These are phyloP conservation scores for Mycosphaerella sp. DNA, from an alignment of 2,329 filamentous ascomycete species.

Conservation along the genomic window DNA sequence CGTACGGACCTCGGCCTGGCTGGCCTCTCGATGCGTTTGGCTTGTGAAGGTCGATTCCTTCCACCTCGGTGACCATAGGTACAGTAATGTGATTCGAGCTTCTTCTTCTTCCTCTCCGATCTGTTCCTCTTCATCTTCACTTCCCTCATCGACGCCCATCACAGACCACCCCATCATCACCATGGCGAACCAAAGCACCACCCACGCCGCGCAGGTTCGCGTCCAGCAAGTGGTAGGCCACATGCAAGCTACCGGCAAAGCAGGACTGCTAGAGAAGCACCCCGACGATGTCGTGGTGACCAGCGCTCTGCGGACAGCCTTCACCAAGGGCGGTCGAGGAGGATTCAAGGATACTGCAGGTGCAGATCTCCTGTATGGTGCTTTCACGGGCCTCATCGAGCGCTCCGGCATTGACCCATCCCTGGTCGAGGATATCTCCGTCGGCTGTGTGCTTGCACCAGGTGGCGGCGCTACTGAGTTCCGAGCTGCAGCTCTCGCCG, in stretches of 20 bases:
- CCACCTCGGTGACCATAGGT: neutral
- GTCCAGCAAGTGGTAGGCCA: slow-evolving; percentile 55
- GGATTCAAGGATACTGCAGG: slow-evolving; percentile 90
- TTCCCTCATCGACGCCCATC: neutral
- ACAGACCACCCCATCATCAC: neutral
- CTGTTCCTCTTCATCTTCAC: neutral
- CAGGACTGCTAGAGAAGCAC: slow-evolving; percentile 46
- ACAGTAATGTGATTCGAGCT: neutral
- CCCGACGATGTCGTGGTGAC: slow-evolving; percentile 79
- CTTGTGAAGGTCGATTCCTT: neutral
- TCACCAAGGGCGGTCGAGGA: slow-evolving; percentile 90
- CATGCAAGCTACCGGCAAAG: slow-evolving; percentile 42
- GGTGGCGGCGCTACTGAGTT: slow-evolving; percentile 96
- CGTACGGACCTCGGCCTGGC: neutral
- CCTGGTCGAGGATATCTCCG: slow-evolving; percentile 85
- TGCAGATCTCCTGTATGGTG: slow-evolving; percentile 79
- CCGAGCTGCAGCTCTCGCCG: slow-evolving; percentile 81
- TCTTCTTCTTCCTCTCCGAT: neutral
- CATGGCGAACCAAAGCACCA: slow-evolving; percentile 23
- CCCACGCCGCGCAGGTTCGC: slow-evolving; percentile 34
- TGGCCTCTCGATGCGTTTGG: neutral
- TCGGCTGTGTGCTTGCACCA: slow-evolving; percentile 84
- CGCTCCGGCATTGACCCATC: slow-evolving; percentile 83
- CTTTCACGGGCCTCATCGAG: slow-evolving; percentile 72
- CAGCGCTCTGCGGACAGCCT: slow-evolving; percentile 79